Evolutionary conservation across 2,329 filamentous ascomycete genomes (phyloP), one percentile per base, ranked within the genome.

Genomic region (Nannizzia gypsea): DNA sequence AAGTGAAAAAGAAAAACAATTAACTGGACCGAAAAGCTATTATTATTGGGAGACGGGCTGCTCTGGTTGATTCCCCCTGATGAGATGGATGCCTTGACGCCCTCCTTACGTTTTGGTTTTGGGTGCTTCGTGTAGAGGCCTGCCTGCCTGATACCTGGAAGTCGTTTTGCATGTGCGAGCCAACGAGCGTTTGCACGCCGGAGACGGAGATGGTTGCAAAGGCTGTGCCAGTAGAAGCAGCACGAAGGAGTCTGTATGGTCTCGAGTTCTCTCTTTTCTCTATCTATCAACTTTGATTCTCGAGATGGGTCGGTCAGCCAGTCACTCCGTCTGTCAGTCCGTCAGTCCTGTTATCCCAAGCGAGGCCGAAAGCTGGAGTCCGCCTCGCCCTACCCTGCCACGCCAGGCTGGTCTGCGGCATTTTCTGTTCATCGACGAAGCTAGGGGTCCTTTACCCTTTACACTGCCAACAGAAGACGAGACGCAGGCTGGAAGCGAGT

Each of bases 341-440:
- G 31, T 11, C 31, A 17, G 38, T 42, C 5, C 15, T 42, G 6
- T 5, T 17, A 11, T 17, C 38, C 38, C 38, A 42, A 42, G n/a
- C 38, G n/a, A 42, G n/a, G 42, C 3, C 48, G 22, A 52, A 31
- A 6, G 48, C 48, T 24, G 13, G 22, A 52, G 26, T 52, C 48
- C 48, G 48, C 48, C 48, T 52, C 48, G 48, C 48, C 48, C 26
- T 52, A 31, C 48, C 48, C 48, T 52, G 48, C 48, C 48, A 52
- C 48, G 24, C 26, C 48, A 52, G 48, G 48, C 48, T 52, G 44
- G 44, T 17, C 15, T 48, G 48, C 48, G 48, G 48, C 26, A 52
- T 52, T 52, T 28, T 24, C 13, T 13, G 8, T 50, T 13, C 11
- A 11, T 36, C 31, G 22, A 22, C 24, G 44, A 26, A 48, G 44